phyloP scores from a whole-genome alignment of 139 green algal genomes.

The Chlorella sp. region DNA sequence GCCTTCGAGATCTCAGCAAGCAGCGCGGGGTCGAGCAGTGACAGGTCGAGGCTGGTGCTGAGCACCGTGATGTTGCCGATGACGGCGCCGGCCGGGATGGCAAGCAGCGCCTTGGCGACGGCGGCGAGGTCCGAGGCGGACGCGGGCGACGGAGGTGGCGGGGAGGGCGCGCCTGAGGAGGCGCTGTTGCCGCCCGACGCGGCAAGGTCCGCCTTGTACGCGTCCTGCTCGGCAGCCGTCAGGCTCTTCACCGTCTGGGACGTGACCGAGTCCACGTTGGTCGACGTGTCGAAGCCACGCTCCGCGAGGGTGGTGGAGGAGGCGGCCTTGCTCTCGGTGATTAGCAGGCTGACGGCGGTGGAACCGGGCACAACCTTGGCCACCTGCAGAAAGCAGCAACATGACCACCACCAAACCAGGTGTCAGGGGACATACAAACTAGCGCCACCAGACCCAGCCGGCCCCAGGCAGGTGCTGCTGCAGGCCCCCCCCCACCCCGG shows the following conservation, averaged over 20 bases:
- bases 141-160: not conserved
- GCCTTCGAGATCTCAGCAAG: not conserved
- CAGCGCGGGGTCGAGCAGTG: not conserved
- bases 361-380: not conserved
- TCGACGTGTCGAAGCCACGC: not conserved
- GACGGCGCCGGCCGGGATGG: not conserved
- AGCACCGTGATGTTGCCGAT: conserved; percentile 5
- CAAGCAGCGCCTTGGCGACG: not conserved
- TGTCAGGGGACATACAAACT: not conserved
- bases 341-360: not conserved
- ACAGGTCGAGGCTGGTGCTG: not conserved
- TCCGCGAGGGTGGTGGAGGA: not conserved
- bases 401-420: not conserved
- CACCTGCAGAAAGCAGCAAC: not conserved
- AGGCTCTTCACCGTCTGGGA: too few species aligned
- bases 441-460: not conserved
- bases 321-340: not conserved
- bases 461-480: not conserved
- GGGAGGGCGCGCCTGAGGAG: not conserved
- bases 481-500: too few species aligned
- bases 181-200: too few species aligned
- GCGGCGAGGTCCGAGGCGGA: not conserved
- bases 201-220: too few species aligned
- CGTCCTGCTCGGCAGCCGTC: too few species aligned
- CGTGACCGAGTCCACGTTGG: not conserved